Evolutionary conservation across 306 rosid species (phyloP).

Genomic region (Quercus agrifolia): DNA sequence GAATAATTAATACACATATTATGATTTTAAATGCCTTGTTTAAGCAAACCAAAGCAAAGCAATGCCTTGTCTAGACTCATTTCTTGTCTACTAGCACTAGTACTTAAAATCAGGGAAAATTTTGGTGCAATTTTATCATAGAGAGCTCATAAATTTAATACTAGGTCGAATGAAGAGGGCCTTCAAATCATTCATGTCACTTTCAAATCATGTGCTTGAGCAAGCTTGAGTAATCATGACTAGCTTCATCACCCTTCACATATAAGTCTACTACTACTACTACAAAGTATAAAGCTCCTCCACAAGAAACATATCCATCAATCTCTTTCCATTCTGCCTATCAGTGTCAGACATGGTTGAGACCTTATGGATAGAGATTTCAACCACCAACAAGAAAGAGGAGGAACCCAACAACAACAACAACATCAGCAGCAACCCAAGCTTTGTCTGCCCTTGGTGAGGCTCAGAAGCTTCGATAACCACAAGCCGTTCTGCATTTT

Average conservation of each 20-base stretch:
- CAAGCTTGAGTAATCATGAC: constrained; percentile 35
- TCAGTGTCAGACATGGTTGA: constrained; percentile 51
- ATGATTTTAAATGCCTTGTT: constrained; percentile 14
- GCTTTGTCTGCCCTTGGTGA: constrained; percentile 45
- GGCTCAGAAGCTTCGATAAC: constrained; percentile 20
- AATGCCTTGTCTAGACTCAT: no score
- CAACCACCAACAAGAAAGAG: constrained; percentile 45
- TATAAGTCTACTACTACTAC: constrained; percentile 8
- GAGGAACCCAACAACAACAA: constrained; percentile 44
- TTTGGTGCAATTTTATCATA: no score
- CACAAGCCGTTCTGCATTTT: constrained; percentile 46
- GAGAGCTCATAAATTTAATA: no score
- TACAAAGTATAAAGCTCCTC: constrained; percentile 4
- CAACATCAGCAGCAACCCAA: constrained; percentile 50
- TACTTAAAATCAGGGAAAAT: no score
- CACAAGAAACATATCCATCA: neutral
- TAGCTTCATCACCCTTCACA: constrained; percentile 15
- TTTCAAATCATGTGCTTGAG: constrained; percentile 40
- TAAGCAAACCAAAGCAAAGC: constrained; percentile 23
- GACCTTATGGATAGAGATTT: constrained; percentile 57
- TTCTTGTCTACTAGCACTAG: no score
- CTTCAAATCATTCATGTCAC: neutral
- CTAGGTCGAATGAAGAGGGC: neutral
- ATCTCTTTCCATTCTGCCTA: neutral
- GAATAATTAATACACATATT: neutral